A percentile compares a stretch with the other conserved stretches of the same genome.
Conservation (phyloP, 371 early-diverging fungal species). For the Thermomucor indicae-seudaticae region DNA sequence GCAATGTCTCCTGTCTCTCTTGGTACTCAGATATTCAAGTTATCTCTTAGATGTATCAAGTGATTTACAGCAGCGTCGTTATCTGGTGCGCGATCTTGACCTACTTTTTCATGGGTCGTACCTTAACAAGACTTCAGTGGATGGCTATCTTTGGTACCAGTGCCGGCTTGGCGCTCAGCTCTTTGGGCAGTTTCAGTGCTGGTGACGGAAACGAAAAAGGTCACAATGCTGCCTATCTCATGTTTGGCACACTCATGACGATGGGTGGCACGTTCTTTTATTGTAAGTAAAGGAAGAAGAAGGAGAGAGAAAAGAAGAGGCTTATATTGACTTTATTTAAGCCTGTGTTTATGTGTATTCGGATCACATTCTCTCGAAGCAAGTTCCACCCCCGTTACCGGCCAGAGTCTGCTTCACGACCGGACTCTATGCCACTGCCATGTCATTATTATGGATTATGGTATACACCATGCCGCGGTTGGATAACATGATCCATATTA, state of each 20-base stretch:
- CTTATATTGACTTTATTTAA: conserved; percentile 6
- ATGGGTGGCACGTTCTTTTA: conserved; percentile 56
- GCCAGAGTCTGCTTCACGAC: conserved; percentile 48
- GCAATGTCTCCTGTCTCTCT: background rate
- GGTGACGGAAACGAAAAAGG: conserved; percentile 1
- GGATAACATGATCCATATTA: conserved; percentile 31
- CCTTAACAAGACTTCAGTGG: conserved; percentile 59
- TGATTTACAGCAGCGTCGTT: conserved; percentile 71
- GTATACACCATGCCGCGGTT: conserved; percentile 46
- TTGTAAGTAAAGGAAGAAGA: conserved; percentile 21
- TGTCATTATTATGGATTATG: conserved; percentile 41
- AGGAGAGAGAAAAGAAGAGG: background rate
- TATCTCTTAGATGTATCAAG: conserved; percentile 61
- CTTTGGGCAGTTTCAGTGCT: conserved; percentile 9
- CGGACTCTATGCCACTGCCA: conserved; percentile 46
- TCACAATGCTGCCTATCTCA: conserved; percentile 8
- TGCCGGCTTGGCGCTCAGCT: conserved; percentile 62
- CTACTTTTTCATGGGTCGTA: conserved; percentile 53
- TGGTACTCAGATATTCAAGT: no score
- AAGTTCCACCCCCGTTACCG: conserved; percentile 35
- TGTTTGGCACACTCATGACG: conserved; percentile 52
- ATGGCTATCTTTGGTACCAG: conserved; percentile 63
- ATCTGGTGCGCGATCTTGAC: conserved; percentile 77
- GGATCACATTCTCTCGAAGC: conserved; percentile 50
- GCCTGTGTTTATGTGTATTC: conserved; percentile 52